Percentiles rank a stretch among this genome's conserved stretches.
Conservation (phyloP, 768 basidiomycete genomes). For the Tephrocybe sp. region DNA sequence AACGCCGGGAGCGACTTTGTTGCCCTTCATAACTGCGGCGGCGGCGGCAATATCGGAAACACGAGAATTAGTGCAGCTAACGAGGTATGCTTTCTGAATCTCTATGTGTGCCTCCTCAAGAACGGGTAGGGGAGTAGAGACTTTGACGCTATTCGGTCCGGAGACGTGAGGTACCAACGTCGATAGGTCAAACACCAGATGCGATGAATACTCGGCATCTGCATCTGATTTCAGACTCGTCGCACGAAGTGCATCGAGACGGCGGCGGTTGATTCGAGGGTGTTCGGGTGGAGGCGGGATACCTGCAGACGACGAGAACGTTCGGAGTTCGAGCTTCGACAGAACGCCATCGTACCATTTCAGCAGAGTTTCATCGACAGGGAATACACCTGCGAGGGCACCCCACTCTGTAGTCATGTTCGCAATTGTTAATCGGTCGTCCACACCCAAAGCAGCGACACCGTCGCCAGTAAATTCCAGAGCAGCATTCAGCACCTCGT, state of each 20-base stretch:
- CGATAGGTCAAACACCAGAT: conserved; percentile 88
- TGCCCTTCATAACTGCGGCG: conserved; percentile 82
- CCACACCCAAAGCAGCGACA: conserved; percentile 70
- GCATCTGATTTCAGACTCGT: conserved; percentile 64
- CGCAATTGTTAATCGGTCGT: conserved; percentile 94
- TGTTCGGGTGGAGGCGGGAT: conserved; percentile 78
- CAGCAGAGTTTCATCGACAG: conserved; percentile 78
- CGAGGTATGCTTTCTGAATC: conserved; percentile 97
- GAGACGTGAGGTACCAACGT: conserved; percentile 94
- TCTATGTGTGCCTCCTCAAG: conserved; percentile 70
- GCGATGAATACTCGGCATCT: conserved; percentile 78
- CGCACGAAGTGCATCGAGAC: conserved; percentile 64
- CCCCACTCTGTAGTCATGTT: conserved; percentile 99
- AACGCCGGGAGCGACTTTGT: conserved; percentile 80
- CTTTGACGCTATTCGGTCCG: conserved; percentile 96
- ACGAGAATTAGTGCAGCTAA: conserved; percentile 97
- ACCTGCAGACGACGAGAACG: conserved; percentile 57
- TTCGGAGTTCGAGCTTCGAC: conserved; percentile 69
- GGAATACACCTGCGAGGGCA: conserved; percentile 93
- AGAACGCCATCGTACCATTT: conserved; percentile 83
- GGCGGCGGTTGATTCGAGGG: conserved; percentile 76
- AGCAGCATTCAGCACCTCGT: conserved; percentile 95
- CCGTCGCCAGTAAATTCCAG: conserved; percentile 96
- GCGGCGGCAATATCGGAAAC: conserved; percentile 93
- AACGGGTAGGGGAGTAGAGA: conserved; percentile 89